phyloP scores from a whole-genome alignment of 768 basidiomycete species.

The Amanita pallidorosea region DNA sequence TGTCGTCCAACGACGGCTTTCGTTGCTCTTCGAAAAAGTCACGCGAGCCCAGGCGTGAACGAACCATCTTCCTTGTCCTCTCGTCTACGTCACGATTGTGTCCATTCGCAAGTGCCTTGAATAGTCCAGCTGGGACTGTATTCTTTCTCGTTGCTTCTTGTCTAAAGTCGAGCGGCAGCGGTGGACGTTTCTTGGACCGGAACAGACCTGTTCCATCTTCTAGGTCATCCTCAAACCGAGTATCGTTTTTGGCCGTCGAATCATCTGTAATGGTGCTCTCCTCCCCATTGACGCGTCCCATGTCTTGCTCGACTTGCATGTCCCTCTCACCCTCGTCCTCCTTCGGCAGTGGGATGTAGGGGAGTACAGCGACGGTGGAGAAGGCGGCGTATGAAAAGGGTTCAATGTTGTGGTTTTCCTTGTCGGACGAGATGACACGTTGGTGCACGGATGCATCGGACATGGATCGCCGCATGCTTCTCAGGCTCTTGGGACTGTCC shows the following conservation, averaged over 20 bases:
- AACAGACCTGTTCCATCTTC: constrained; percentile 2
- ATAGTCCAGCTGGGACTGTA: constrained; percentile 77
- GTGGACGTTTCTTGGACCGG: constrained; percentile 49
- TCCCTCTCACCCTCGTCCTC: constrained; percentile 10
- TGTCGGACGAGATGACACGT: constrained; percentile 24
- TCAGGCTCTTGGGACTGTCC: constrained; percentile 38
- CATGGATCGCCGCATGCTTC: constrained; percentile 20
- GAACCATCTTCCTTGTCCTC: constrained; percentile 58
- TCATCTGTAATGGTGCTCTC: constrained; percentile 5
- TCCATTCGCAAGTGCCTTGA: constrained; percentile 60
- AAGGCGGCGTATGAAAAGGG: constrained; percentile 67
- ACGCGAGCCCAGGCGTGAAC: constrained; percentile 64
- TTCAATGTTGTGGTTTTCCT: constrained; percentile 19
- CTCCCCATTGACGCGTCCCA: not conserved
- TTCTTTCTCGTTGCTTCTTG: constrained; percentile 38
- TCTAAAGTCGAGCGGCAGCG: constrained; percentile 69
- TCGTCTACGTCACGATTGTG: constrained; percentile 37
- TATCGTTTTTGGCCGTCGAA: constrained; percentile 7
- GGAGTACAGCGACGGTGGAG: constrained; percentile 27
- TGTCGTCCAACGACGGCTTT: constrained; percentile 70
- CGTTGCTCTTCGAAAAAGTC: constrained; percentile 52
- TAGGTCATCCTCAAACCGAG: constrained; percentile 12
- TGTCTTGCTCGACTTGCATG: constrained; percentile 10
- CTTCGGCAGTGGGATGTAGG: constrained; percentile 17
- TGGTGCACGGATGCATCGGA: constrained; percentile 6